phyloP scores from a whole-genome alignment of 371 early-diverging fungal species.

The Apophysomyces ossiformis region DNA sequence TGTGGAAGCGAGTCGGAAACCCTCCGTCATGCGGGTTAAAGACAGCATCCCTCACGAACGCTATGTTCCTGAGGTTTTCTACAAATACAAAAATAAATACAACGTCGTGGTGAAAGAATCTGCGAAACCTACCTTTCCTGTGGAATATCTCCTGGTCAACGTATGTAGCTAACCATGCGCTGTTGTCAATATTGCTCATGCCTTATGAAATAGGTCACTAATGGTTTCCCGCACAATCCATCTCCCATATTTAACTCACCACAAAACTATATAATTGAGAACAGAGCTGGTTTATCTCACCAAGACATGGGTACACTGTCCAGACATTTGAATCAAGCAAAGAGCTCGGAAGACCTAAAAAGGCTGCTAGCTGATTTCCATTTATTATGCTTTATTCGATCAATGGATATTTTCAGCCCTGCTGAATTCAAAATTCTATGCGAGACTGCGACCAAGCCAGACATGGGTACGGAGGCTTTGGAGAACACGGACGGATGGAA shows the following conservation, averaged over 20 bases:
- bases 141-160: constrained; percentile 94
- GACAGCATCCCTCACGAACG: constrained; percentile 71
- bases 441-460: constrained; percentile 52
- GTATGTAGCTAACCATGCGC: constrained; percentile 53
- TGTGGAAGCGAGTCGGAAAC: constrained; percentile 89
- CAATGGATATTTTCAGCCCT: constrained; percentile 49
- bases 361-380: constrained; percentile 82
- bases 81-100: constrained; percentile 95
- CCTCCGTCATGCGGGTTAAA: constrained; percentile 87
- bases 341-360: constrained; percentile 39
- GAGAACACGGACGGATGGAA: constrained; percentile 74
- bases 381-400: constrained; percentile 70
- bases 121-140: constrained; percentile 94
- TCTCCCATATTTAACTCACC: constrained; percentile 73
- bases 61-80: constrained; percentile 97
- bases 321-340: constrained; percentile 50
- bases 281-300: constrained; percentile 54
- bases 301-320: constrained; percentile 52
- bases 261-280: constrained; percentile 65
- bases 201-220: constrained; percentile 69
- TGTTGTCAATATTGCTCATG: constrained; percentile 7
- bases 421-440: constrained; percentile 65
- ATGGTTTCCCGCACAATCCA: constrained; percentile 91
- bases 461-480: constrained; percentile 50
- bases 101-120: constrained; percentile 81